A percentile compares a stretch with the other conserved stretches of the same genome.
Evolutionary conservation across 2,329 filamentous ascomycete species (phyloP).

Genomic region (Ascochyta rabiei): DNA sequence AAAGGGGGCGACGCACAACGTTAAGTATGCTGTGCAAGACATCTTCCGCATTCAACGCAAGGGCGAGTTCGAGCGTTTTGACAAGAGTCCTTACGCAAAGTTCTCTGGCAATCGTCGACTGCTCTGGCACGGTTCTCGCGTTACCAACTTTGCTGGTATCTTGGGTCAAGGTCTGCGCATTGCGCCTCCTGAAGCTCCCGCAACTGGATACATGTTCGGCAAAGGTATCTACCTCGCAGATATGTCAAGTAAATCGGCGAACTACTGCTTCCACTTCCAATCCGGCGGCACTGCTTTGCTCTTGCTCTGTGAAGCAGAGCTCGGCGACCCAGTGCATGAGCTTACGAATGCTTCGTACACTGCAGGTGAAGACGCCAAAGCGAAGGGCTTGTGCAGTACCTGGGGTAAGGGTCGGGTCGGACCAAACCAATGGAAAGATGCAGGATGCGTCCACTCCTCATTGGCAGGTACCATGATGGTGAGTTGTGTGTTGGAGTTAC

Average conservation of each 20-base stretch:
- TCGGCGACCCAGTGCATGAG: constrained; percentile 76
- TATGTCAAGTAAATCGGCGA: constrained; percentile 78
- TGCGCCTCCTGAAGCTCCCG: constrained; percentile 81
- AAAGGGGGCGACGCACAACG: constrained; percentile 68
- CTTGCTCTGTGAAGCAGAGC: constrained; percentile 82
- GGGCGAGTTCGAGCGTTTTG: constrained; percentile 74
- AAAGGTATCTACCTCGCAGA: constrained; percentile 90
- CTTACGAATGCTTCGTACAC: constrained; percentile 63
- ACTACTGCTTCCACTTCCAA: constrained; percentile 69
- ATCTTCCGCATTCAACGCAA: constrained; percentile 84
- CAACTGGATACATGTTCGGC: constrained; percentile 84
- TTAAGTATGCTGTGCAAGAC: constrained; percentile 67
- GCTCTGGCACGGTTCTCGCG: constrained; percentile 85
- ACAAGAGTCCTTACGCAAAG: constrained; percentile 60
- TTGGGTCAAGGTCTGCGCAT: constrained; percentile 88
- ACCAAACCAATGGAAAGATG: constrained; percentile 78
- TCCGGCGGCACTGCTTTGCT: constrained; percentile 76
- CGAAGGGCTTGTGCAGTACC: constrained; percentile 67
- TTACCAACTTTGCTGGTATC: constrained; percentile 86
- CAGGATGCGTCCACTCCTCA: constrained; percentile 65
- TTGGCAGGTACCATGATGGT: constrained; percentile 75
- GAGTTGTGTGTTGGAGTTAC: constrained; percentile 31
- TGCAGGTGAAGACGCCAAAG: constrained; percentile 68
- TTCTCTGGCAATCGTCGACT: constrained; percentile 72
- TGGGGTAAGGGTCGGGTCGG: constrained; percentile 70